phyloP scores from a whole-genome alignment of 306 rosid genomes.

The Vicia sativa region DNA sequence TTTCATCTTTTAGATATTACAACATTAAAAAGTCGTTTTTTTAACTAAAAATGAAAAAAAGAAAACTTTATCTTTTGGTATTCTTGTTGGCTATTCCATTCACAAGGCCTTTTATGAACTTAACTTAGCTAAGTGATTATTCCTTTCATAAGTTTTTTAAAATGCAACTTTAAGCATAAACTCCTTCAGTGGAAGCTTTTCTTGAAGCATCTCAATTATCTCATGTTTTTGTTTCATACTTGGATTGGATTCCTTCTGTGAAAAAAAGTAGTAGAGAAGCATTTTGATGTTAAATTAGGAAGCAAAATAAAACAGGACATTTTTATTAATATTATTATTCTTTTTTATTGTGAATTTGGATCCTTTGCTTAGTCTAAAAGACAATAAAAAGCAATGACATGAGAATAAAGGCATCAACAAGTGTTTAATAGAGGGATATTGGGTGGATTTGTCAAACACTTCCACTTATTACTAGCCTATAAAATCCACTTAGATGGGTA shows the following conservation, averaged over 20 bases:
- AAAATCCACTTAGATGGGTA: constrained; percentile 32
- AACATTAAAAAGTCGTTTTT: neutral
- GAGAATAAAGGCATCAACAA: constrained; percentile 36
- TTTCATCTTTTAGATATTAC: constrained; percentile 7
- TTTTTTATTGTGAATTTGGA: constrained; percentile 25
- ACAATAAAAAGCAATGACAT: constrained; percentile 8
- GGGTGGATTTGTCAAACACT: constrained; percentile 30
- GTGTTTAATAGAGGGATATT: neutral
- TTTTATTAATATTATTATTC: constrained; percentile 3
- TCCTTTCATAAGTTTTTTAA: constrained; percentile 11
- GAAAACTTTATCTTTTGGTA: constrained; percentile 22
- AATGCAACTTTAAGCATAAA: constrained; percentile 22
- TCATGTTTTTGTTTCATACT: neutral
- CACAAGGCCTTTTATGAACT: constrained; percentile 27
- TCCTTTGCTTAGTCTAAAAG: constrained; percentile 45
- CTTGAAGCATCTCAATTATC: neutral
- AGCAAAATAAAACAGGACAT: constrained; percentile 25
- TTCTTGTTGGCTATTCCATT: constrained; percentile 36
- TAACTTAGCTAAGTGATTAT: constrained; percentile 22
- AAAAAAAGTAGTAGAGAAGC: constrained; percentile 21
- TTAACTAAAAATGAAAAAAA: neutral
- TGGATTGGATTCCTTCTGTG: constrained; percentile 25
- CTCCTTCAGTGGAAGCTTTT: constrained; percentile 13
- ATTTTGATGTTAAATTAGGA: too few species aligned
- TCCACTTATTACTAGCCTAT: constrained; percentile 12